phyloP scores from a whole-genome alignment of 1,284 basidiomycete genomes.

The Ganoderma boninense region DNA sequence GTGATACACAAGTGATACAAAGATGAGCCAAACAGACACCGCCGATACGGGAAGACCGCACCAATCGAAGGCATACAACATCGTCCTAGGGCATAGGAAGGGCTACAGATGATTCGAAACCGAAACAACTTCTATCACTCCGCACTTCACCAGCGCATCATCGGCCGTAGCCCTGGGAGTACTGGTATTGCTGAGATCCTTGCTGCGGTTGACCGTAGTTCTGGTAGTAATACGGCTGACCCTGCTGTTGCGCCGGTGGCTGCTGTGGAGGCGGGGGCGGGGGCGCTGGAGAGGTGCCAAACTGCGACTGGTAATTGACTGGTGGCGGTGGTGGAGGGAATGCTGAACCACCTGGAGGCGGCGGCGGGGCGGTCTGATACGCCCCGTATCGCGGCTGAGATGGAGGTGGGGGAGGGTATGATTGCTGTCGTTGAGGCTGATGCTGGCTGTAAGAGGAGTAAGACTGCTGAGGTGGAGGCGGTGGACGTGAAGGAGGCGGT shows the following conservation, averaged over 20 bases:
- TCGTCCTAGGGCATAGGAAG: not conserved
- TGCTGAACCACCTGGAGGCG: constrained; percentile 16
- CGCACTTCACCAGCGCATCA: constrained; percentile 8
- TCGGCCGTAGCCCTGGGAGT: constrained; percentile 32
- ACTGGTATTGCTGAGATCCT: constrained; percentile 35
- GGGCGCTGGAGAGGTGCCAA: constrained; percentile 31
- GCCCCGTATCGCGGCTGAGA: constrained; percentile 39
- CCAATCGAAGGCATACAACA: not conserved
- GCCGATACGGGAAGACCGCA: too few relatives aligned
- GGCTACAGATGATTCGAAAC: not conserved
- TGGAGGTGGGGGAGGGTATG: constrained; percentile 44
- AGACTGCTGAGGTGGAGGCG: constrained; percentile 41
- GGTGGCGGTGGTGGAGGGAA: constrained; percentile 48
- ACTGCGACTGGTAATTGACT: constrained; percentile 42
- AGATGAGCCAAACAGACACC: not conserved
- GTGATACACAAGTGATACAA: not conserved
- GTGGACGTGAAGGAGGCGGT: constrained; percentile 42
- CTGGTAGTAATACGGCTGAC: constrained; percentile 27
- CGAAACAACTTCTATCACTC: not conserved
- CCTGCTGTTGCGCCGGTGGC: constrained; percentile 40
- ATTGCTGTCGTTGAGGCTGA: constrained; percentile 38
- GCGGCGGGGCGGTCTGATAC: constrained; percentile 28
- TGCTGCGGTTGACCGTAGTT: constrained; percentile 41
- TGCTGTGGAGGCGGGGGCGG: constrained; percentile 41
- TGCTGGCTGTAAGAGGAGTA: constrained; percentile 24